Evolutionary conservation across 192 early-diverging fungal species (phyloP).

Genomic region (Coemansia sp.): DNA sequence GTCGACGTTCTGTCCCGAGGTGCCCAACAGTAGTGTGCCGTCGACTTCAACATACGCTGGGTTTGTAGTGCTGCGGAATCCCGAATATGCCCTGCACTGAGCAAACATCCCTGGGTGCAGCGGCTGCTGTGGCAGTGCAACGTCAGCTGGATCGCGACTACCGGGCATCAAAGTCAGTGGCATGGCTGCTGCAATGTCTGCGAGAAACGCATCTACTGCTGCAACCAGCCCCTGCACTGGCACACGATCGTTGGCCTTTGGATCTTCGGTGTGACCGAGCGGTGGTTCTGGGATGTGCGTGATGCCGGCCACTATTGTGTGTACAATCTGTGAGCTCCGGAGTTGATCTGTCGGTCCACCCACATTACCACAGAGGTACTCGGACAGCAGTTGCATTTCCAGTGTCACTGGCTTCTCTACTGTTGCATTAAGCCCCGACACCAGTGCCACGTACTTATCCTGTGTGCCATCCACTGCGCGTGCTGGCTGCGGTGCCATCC

Average conservation of each 20-base stretch:
- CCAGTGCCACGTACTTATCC: constrained; percentile 72
- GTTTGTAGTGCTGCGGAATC: constrained; percentile 74
- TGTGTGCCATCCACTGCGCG: constrained; percentile 17
- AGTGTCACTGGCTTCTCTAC: constrained; percentile 50
- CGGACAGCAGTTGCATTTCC: constrained; percentile 70
- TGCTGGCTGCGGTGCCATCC: constrained; percentile 57
- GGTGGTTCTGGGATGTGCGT: constrained; percentile 50
- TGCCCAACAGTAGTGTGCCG: constrained; percentile 67
- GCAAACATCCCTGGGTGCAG: constrained; percentile 72
- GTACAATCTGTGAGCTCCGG: constrained; percentile 58
- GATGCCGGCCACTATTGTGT: constrained; percentile 76
- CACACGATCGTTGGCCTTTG: constrained; percentile 49
- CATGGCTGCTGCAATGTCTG: constrained; percentile 60
- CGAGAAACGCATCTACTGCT: constrained; percentile 66
- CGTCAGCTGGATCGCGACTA: constrained; percentile 69
- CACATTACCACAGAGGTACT: constrained; percentile 75
- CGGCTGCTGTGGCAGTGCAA: constrained; percentile 84
- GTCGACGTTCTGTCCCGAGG: constrained; percentile 85
- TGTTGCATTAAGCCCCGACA: constrained; percentile 74
- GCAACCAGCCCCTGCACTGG: constrained; percentile 53
- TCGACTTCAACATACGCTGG: constrained; percentile 75
- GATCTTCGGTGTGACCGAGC: constrained; percentile 47
- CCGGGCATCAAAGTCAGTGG: constrained; percentile 84
- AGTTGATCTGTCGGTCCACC: constrained; percentile 61
- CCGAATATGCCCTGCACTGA: constrained; percentile 58